Evolutionary conservation across 805 yeast species (phyloP).

Genomic region (Candida rishiriensis): DNA sequence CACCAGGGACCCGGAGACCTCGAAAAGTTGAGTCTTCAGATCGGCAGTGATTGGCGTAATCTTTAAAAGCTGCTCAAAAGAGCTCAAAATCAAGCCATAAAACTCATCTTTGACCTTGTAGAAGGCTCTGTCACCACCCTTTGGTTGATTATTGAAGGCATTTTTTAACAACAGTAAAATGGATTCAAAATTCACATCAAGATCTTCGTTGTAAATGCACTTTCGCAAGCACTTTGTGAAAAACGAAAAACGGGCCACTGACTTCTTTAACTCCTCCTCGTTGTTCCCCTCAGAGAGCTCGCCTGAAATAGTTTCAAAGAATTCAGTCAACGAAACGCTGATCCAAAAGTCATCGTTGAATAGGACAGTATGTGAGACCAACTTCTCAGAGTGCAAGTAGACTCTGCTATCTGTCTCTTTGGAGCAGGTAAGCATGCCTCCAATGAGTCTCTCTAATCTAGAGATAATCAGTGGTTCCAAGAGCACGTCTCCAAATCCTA

Average conservation of each 20-base stretch:
- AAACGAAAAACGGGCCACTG: conserved; percentile 21
- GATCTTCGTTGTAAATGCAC: conserved; percentile 22
- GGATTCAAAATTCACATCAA: conserved; percentile 14
- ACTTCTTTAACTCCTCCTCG: conserved; percentile 17
- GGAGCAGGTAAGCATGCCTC: conserved; percentile 19
- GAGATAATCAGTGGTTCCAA: conserved; percentile 19
- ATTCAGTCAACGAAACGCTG: conserved; percentile 15
- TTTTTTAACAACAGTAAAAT: conserved; percentile 18
- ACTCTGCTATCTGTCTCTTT: conserved; percentile 3
- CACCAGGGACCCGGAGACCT: conserved; percentile 8
- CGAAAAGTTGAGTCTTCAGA: conserved; percentile 7
- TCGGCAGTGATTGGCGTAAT: conserved; percentile 3
- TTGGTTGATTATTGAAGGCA: conserved; percentile 18
- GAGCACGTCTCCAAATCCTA: conserved; percentile 16
- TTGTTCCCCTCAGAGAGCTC: conserved; percentile 13
- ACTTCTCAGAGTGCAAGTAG: conserved; percentile 18
- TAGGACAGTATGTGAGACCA: conserved; percentile 17
- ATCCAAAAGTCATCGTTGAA: conserved; percentile 27
- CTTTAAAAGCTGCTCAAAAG: conserved; percentile 12
- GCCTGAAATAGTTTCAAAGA: conserved; percentile 14
- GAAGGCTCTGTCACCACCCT: conserved; percentile 28
- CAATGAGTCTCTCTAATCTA: conserved; percentile 23
- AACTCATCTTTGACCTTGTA: conserved; percentile 42
- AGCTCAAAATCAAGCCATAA: conserved; percentile 25
- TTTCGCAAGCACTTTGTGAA: conserved; percentile 20